Base-by-base conservation (phyloP, 2,329 filamentous ascomycete species). In the Fusarium begoniae region DNA sequence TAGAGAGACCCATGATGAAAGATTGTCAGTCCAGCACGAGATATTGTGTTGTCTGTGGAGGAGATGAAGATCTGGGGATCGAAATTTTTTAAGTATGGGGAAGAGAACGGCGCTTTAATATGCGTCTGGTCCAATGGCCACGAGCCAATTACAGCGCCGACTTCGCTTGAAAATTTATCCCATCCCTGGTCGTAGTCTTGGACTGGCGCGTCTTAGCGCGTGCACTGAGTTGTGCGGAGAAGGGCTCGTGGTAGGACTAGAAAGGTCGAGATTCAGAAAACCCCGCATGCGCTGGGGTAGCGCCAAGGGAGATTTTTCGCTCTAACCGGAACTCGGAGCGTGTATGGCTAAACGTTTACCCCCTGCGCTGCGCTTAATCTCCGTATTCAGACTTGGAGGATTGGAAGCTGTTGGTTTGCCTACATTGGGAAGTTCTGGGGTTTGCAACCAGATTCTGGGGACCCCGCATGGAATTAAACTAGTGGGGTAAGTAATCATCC, bases 161-260 rank as follows among this genome's bases (percentile, higher is more conserved):
- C 9, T 20, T 12, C 63, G 63, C 63, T 54, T 66, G 53, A 66
- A 66, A 47, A 15, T 56, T 66, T 65, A 66, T 50, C 63, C 63
- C 32, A 20, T 56, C 40, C 40, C 22, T 55, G 43, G 24, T 32
- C 24, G n/a, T 38, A 44, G 28, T 45, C 51, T 53, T n/a, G 30
- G 18, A 64, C 45, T 65, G 62, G 59, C 35, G 60, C 13, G 3
- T 24, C 14, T 37, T 44, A 30, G 38, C 20, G 28, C 30, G 15
- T 30, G 20, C 45, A 11, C 18, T 17, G 20, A 17, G 26, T 17
- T 53, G 50, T 65, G 26, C 11, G 62, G 38, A 17, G 35, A 17
- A 24, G 17, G 22, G 54, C 17, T 64, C 63, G 38, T 41, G 38
- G 59, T 47, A 41, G 12, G 32, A 24, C 60, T 65, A 66, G 28